Evolutionary conservation across 805 yeast species (phyloP), one percentile per base, ranked within the genome.

Genomic region (Metschnikowia bowlesiae): DNA sequence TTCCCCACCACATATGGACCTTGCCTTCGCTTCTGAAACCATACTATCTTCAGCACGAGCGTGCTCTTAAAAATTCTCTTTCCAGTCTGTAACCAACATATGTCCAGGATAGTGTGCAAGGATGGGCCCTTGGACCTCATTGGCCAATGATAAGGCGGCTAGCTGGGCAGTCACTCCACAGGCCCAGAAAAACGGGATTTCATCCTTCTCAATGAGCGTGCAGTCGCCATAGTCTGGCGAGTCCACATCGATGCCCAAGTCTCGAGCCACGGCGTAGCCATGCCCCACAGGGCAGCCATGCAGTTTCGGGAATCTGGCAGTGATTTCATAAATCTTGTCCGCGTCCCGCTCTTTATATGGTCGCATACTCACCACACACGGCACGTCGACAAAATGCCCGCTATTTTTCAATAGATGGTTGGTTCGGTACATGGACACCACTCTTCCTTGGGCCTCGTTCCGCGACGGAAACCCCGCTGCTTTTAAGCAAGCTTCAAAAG

Each of bases 271-370:
- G 32, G 69, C 75, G 10, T 38, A 47, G 1, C 76, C 76, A 73
- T 75, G 70, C 33, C 69, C 76, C 46, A 73, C 59, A 10, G 77
- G 78, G 45, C 65, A 74, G 2, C 76, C 78, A 51, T 73, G 76
- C 7, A 70, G 63, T 42, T 57, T 57, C 16, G 56, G 53, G 58
- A 62, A 73, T 6, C 47, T 47, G 8, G 65, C 39, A 11, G 74
- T 65, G 29, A 73, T 64, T 10, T 53, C 54, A 14, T 74, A 55
- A 7, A 71, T 71, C 39, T 47, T 47, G 4, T 59, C 63, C 2
- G 73, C 34, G 35, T 67, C 69, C 28, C 50, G 47, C 4, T 36
- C 35, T 39, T 65, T 66, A 49, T 67, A 71, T 0, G 76, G 75
- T 36, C 76, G 54, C 76, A 72, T 73, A 49, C 76, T 70, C 8